Evolutionary conservation across 2,329 filamentous ascomycete species (phyloP).

Genomic region (Fusarium continuum): DNA sequence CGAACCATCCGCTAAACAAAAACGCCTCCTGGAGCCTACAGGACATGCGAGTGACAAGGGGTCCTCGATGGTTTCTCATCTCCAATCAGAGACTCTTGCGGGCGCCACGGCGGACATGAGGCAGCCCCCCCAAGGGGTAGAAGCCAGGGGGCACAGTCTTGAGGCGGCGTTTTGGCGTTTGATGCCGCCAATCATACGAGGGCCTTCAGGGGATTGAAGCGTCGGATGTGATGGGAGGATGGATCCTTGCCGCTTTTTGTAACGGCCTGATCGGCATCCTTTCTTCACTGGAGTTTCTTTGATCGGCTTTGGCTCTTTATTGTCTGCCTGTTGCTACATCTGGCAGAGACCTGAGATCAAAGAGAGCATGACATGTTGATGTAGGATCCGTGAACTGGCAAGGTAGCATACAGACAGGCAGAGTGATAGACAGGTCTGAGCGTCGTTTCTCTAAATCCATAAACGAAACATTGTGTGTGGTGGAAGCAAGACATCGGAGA

Average conservation of each 20-base stretch:
- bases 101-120: slow-evolving; percentile 38
- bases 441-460: slow-evolving; percentile 1
- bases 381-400: slow-evolving; percentile 14
- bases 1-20: slow-evolving; percentile 11
- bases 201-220: slow-evolving; percentile 36
- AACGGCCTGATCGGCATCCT: slow-evolving; percentile 40
- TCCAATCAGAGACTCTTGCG: slow-evolving; percentile 37
- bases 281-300: slow-evolving; percentile 23
- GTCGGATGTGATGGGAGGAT: slow-evolving; percentile 31
- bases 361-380: slow-evolving; percentile 25
- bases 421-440: background rate
- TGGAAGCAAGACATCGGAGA: slow-evolving; percentile 32
- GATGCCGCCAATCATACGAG: slow-evolving; percentile 38
- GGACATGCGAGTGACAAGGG: slow-evolving; percentile 33
- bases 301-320: slow-evolving; percentile 21
- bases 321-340: slow-evolving; percentile 21
- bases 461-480: slow-evolving; percentile 28
- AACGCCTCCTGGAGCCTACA: slow-evolving; percentile 20
- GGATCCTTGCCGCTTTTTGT: slow-evolving; percentile 36
- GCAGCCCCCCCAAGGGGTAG: slow-evolving; percentile 32
- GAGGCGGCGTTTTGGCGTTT: slow-evolving; percentile 34
- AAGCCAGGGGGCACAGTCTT: slow-evolving; percentile 27
- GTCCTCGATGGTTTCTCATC: slow-evolving; percentile 6
- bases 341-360: slow-evolving; percentile 2
- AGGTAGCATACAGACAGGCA: slow-evolving; percentile 1